Base-by-base conservation (phyloP, 306 rosid genomes). In the Astragalus membranaceus region DNA sequence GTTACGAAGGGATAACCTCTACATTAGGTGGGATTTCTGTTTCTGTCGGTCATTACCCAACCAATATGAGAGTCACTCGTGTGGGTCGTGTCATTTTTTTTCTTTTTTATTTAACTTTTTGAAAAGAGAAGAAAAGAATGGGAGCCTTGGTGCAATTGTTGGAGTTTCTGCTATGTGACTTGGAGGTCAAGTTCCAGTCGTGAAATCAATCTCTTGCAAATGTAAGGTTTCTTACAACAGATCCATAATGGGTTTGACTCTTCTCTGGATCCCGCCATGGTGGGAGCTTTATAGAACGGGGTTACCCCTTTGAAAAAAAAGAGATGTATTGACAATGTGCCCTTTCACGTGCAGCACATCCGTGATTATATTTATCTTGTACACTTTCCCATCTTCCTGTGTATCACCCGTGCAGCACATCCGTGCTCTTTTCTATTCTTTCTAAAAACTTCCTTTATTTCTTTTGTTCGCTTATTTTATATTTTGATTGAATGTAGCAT, bases 401-500 rank as follows among this genome's bases (percentile, higher is more conserved):
- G 52, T 54, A 53, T 70, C 46, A 32, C 58, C 39, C n/a, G n/a
- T n/a, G n/a, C n/a, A n/a, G n/a, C n/a, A n/a, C n/a, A n/a, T n/a
- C n/a, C n/a, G n/a, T 48, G 33, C 35, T 14, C 42, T 49, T 81
- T 69, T 51, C 50, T 44, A 36, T 61, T 15, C 8, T 66, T 53
- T 44, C 64, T 44, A 52, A 68, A 30, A 52, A 41, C 57, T 61
- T 71, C 33, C 17, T 64, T 59, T 72, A 20, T 13, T 64, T 29
- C 13, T 68, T 10, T 32, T 33, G 20, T 67, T 41, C 4, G 2
- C 36, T 44, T 39, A 13, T 75, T 65, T 47, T 48, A 63, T 76
- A 50, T 61, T 48, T 73, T 63, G 56, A 76, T 62, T 23, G 76
- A 32, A 51, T 81, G 61, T 87, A 94, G 97, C 82, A 42, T 55